Evolutionary conservation across 345 rosid species (phyloP), one percentile per base, ranked within the genome.

Genomic region (Heritiera fomes): DNA sequence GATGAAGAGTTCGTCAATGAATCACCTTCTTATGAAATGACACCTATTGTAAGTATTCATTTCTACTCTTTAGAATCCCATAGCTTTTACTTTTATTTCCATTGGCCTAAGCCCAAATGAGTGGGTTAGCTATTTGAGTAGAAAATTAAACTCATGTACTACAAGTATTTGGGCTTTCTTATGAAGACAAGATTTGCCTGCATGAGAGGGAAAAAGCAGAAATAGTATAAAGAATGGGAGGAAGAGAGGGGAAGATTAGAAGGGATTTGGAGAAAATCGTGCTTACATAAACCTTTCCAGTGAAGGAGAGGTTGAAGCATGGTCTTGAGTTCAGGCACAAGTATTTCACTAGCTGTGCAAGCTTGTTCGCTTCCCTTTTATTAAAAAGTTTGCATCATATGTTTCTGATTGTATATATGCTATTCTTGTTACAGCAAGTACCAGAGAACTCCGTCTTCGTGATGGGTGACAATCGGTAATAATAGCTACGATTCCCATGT

Each of bases 381-480:
- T 12, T 45, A 14, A 23, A 46, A 10, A 23, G 40, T 45, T 76
- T 30, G 73, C 72, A 61, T 76, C 34, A 18, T 32, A 11, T 6
- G 8, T 58, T 11, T 9, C 43, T 53, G 30, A 23, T 40, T 63
- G 9, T 45, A 34, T 23, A 52, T 69, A 1, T 46, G 71, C 50
- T 50, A 30, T 32, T 75, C 55, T 78, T 82, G 20, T 32, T 77
- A 77, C 87, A 94, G 98, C 87, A 81, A 8, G 92, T 94, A 78
- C 97, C 95, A 0, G 94, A 90, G 80, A 88, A 91, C 77, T 90
- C 88, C 4, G 98, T 92, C 55, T 94, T 94, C 68, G 99, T 96
- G 83, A 94, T 96, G 98, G 99, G 99, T 47, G 99, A 96, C 69
- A 94, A 96, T 82, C 92, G 99, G 99, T 30, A 96, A 96, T 84